Base-by-base conservation (phyloP, 768 basidiomycete species). In the Tephrocybe rancida region DNA sequence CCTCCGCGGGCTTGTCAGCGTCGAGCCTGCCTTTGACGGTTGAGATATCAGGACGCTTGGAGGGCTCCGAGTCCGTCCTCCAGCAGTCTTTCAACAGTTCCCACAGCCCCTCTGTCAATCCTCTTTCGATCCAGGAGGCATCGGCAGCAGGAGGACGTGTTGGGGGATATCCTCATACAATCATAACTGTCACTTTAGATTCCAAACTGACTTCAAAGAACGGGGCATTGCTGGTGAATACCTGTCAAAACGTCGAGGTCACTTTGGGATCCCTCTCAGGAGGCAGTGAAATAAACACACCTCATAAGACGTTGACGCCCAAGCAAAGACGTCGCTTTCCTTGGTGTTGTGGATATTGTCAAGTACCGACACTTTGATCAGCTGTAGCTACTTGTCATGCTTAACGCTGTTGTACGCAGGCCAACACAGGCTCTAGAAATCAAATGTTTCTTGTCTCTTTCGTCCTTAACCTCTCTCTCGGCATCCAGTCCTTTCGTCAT, bases 51-150 rank as follows among this genome's bases (percentile, higher is more conserved):
- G 67, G 69, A 10, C 67, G 61, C 10, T 47, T 45, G 8, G 25
- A 41, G 1, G 69, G 63, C 8, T n/a, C n/a, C n/a, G n/a, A n/a
- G 14, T 60, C 37, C 13, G 48, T 41, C 7, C 32, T 32, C 69
- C 69, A 70, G 44, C 67, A 67, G 4, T 61, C 56, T 44, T 62
- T 51, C 42, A 67, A 61, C 2, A 67, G 39, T 3, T 48, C 26
- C 66, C 69, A 68, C 7, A 65, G 54, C 1, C 5, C 19, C 10
- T 56, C 54, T 0, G 64, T 65, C 29, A 67, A 22, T 2, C 64
- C 63, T 46, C 49, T 49, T 14, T 51, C 37, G 1, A 14, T 22
- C 45, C 57, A 66, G 4, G 63, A 5, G 0, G 37, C 43, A n/a
- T 25, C 32, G 14, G 50, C 30, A 3, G 10, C 35, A 4, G 56